Conservation (phyloP, 768 basidiomycete species). For the Trametes maxima region DNA sequence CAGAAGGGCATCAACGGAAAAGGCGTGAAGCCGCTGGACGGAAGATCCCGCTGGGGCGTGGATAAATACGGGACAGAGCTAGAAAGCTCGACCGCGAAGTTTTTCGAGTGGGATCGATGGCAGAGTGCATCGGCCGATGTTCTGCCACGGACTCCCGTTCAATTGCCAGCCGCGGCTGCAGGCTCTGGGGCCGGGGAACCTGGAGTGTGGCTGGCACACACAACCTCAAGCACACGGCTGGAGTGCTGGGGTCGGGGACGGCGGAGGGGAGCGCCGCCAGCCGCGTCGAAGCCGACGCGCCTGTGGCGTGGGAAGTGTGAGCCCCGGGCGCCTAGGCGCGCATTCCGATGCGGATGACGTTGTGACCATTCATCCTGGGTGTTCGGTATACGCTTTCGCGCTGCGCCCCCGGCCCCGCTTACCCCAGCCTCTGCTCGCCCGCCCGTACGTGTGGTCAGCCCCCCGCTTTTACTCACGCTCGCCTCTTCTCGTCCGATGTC, state of each 20-base stretch:
- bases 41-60: too few species aligned
- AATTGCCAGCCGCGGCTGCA: background rate
- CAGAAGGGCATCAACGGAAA: too few species aligned
- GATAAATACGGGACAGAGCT: too few species aligned
- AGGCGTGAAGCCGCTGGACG: too few species aligned
- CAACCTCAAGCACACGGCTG: too few species aligned
- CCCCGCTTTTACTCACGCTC: background rate
- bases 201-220: too few species aligned
- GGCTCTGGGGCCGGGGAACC: background rate
- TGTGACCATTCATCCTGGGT: slow-evolving; percentile 14
- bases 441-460: background rate
- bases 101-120: too few species aligned
- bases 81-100: too few species aligned
- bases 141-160: too few species aligned
- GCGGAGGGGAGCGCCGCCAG: background rate
- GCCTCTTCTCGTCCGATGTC: background rate
- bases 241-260: background rate
- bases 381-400: slow-evolving; percentile 8
- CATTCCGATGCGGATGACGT: background rate
- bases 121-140: too few species aligned
- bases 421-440: background rate
- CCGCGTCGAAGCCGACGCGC: slow-evolving; percentile 1
- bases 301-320: slow-evolving; percentile 2
- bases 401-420: background rate
- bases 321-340: slow-evolving; percentile 3